Percentiles rank a stretch among this genome's conserved stretches.
phyloP scores from a whole-genome alignment of 352 stramenopile species.

The Phytopythium oedochilum region DNA sequence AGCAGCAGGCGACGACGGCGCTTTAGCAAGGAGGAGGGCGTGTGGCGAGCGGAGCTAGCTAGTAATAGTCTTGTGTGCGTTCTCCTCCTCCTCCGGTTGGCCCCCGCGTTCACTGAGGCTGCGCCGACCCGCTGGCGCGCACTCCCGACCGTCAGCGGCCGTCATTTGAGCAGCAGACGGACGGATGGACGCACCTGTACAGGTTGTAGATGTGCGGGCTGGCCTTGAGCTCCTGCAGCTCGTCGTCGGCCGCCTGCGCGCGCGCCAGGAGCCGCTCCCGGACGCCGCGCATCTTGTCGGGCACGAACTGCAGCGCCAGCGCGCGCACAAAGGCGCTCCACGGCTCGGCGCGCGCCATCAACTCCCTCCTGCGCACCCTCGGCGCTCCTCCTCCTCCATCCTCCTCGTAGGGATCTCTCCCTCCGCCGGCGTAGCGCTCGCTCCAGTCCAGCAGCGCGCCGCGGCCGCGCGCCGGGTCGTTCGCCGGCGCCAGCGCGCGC shows the following conservation, averaged over 20 bases:
- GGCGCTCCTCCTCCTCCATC: background rate
- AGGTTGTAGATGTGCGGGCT: slow-evolving; percentile 61
- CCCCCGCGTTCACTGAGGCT: too few species aligned
- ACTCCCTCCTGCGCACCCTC: slow-evolving; percentile 25
- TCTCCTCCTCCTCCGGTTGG: background rate
- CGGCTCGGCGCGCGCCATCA: slow-evolving; percentile 29
- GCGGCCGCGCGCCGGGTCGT: slow-evolving; percentile 38
- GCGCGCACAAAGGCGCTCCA: slow-evolving; percentile 63
- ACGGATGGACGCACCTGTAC: slow-evolving; percentile 65
- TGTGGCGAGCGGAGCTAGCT: slow-evolving; percentile 1
- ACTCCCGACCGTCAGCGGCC: too few species aligned
- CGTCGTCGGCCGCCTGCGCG: slow-evolving; percentile 35
- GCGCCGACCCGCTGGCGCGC: too few species aligned
- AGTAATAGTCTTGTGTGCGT: slow-evolving; percentile 1
- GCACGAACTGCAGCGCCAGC: slow-evolving; percentile 64
- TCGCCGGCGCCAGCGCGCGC: slow-evolving; percentile 29
- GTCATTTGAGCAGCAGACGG: too few species aligned
- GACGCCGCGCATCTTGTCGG: slow-evolving; percentile 50
- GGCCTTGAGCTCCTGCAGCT: slow-evolving; percentile 49
- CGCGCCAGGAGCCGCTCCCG: slow-evolving; percentile 60
- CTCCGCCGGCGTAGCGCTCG: background rate
- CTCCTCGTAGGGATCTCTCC: too few species aligned
- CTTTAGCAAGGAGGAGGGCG: background rate
- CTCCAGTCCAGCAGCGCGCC: slow-evolving; percentile 5
- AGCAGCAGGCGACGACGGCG: background rate